phyloP scores from a whole-genome alignment of 2,329 filamentous ascomycete genomes.

The Endoconidiophora laricicola region DNA sequence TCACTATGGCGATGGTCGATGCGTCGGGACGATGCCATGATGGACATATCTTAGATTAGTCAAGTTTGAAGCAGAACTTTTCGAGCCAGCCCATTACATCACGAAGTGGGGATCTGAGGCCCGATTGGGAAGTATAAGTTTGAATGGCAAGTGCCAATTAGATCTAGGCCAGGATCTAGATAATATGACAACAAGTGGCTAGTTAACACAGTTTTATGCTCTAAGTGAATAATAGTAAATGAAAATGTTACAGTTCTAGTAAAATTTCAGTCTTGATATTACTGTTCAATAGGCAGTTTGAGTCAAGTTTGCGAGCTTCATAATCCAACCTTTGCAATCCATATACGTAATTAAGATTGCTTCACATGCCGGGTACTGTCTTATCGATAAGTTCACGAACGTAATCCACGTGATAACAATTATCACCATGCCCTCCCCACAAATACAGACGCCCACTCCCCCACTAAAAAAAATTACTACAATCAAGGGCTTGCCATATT shows the following conservation, averaged over 20 bases:
- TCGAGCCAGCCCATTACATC: constrained; percentile 11
- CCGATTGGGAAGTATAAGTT: constrained; percentile 12
- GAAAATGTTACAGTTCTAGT: not conserved
- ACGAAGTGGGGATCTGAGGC: constrained; percentile 9
- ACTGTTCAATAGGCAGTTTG: not conserved
- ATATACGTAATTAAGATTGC: no score
- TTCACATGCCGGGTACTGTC: no score
- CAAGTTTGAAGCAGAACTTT: constrained; percentile 10
- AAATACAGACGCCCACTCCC: no score
- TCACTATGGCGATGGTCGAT: not conserved
- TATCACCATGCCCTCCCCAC: no score
- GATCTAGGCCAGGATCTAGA: not conserved
- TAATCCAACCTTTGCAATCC: no score
- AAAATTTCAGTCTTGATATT: not conserved
- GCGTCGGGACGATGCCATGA: not conserved
- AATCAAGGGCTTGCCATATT: no score
- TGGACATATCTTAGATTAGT: not conserved
- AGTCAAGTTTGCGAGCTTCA: no score
- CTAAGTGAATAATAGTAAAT: not conserved
- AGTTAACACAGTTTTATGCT: not conserved
- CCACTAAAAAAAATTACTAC: not conserved
- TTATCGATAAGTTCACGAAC: no score
- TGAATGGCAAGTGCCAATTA: not conserved
- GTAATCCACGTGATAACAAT: no score
- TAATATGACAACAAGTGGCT: not conserved